A percentile compares a stretch with the other conserved stretches of the same genome.
Conservation (phyloP, 1,139 yeast genomes). For the Pichia sp. region DNA sequence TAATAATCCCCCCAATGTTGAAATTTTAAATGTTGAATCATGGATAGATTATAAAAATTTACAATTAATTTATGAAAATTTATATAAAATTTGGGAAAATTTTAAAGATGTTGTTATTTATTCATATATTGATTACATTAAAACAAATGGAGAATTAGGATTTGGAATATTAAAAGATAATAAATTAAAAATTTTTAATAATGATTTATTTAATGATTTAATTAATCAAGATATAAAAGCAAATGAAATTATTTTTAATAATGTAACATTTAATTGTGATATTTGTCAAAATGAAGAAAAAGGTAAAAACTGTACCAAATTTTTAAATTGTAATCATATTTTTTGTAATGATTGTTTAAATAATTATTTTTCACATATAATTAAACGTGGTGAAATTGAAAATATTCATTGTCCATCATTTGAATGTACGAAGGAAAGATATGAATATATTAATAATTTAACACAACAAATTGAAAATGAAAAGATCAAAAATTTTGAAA, state of each 20-base stretch:
- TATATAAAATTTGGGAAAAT: conserved; percentile 35
- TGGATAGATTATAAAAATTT: conserved; percentile 28
- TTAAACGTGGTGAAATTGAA: conserved; percentile 46
- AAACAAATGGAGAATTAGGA: conserved; percentile 28
- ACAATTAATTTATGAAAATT: conserved; percentile 19
- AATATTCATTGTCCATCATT: conserved; percentile 58
- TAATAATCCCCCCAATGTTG: conserved; percentile 8
- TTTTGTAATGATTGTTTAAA: conserved; percentile 48
- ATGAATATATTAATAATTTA: conserved; percentile 6
- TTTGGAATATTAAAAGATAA: conserved; percentile 18
- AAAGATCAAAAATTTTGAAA: conserved; percentile 25
- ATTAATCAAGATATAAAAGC: conserved; percentile 23
- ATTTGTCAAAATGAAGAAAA: conserved; percentile 51
- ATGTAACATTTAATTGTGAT: conserved; percentile 45
- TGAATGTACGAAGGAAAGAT: conserved; percentile 34
- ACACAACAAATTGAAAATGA: conserved; percentile 4
- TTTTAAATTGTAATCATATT: conserved; percentile 45
- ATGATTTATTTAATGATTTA: conserved; percentile 20
- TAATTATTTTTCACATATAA: conserved; percentile 41
- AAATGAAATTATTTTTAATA: conserved; percentile 32
- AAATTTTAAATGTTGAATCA: not conserved
- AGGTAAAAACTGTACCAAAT: conserved; percentile 40
- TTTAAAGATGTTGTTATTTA: conserved; percentile 40
- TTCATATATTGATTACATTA: conserved; percentile 41
- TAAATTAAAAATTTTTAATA: conserved; percentile 13